These are phyloP conservation scores for Berkeleyomyces rouxiae DNA, from an alignment of 2,329 filamentous ascomycete genomes.

Conservation along the genomic window DNA sequence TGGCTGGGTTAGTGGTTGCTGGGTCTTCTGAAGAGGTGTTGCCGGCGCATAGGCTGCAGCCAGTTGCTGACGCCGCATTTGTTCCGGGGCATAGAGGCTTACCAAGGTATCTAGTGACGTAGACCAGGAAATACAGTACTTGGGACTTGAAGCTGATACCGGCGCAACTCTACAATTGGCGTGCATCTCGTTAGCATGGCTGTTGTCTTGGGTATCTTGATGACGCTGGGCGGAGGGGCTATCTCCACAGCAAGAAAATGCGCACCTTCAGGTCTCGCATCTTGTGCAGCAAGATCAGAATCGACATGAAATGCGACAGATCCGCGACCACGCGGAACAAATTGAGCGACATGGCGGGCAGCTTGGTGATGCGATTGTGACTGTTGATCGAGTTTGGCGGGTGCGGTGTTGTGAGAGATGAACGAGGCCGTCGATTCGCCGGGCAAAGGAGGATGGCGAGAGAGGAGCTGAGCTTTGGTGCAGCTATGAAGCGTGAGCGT, in stretches of 20 bases:
- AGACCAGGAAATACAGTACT: constrained; percentile 84
- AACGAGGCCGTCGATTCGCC: background rate
- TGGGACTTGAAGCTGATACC: constrained; percentile 99
- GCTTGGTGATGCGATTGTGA: background rate
- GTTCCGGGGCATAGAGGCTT: constrained; percentile 13
- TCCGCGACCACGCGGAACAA: constrained; percentile 50
- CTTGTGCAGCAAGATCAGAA: constrained; percentile 89
- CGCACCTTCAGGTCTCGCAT: constrained; percentile 35
- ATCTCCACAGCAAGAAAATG: background rate
- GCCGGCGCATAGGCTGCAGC: background rate
- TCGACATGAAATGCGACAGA: constrained; percentile 86
- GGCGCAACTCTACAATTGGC: constrained; percentile 58
- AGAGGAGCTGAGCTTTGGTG: background rate
- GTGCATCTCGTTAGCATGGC: background rate
- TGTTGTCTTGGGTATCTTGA: background rate
- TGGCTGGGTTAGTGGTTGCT: background rate
- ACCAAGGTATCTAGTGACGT: constrained; percentile 84
- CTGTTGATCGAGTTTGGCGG: background rate
- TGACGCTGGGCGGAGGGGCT: background rate
- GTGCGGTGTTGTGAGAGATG: background rate
- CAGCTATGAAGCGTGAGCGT: background rate
- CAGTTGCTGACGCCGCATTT: background rate
- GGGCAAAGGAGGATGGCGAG: background rate
- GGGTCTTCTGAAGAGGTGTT: background rate
- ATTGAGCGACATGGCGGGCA: constrained; percentile 32